A percentile compares a stretch with the other conserved stretches of the same genome.
Conservation (phyloP, 2,329 filamentous ascomycete genomes). For the Alternaria viburni region DNA sequence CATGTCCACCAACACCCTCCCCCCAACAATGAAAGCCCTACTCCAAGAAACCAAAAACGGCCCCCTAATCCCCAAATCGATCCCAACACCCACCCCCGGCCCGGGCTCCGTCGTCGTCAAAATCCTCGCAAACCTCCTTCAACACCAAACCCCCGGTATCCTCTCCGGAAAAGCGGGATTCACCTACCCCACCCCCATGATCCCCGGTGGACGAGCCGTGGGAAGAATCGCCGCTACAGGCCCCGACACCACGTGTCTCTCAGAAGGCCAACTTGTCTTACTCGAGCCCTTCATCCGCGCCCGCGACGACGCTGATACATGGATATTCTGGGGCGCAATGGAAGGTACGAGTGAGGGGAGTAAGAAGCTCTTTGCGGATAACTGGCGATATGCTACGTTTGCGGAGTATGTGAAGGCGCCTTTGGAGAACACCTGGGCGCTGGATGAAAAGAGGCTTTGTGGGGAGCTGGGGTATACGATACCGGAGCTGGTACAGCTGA, state of each 20-base stretch:
- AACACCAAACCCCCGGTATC: conserved; percentile 4
- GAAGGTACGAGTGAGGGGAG: conserved; percentile 32
- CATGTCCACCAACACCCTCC: conserved; percentile 3
- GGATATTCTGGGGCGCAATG: conserved; percentile 36
- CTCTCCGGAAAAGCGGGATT: conserved; percentile 9
- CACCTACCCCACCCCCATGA: conserved; percentile 4
- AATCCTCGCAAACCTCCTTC: conserved; percentile 39
- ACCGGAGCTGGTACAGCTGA: neutral
- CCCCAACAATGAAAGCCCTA: conserved; percentile 33
- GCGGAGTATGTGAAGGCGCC: conserved; percentile 45
- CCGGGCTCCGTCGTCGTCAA: conserved; percentile 50
- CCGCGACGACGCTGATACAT: conserved; percentile 42
- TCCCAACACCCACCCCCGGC: conserved; percentile 36
- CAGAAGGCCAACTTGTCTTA: conserved; percentile 46
- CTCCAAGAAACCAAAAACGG: conserved; percentile 31
- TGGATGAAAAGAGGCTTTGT: conserved; percentile 42
- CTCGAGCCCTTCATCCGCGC: conserved; percentile 44
- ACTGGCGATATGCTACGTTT: conserved; percentile 47
- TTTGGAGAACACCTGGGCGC: conserved; percentile 42
- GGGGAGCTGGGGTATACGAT: conserved; percentile 34
- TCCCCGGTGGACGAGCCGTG: neutral
- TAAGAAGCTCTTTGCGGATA: conserved; percentile 29
- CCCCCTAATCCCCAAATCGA: conserved; percentile 34
- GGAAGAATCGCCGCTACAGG: conserved; percentile 43
- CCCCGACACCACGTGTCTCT: conserved; percentile 20